Conservation (phyloP, 495 filamentous ascomycete genomes). For the Thermochaetoides thermophila region DNA sequence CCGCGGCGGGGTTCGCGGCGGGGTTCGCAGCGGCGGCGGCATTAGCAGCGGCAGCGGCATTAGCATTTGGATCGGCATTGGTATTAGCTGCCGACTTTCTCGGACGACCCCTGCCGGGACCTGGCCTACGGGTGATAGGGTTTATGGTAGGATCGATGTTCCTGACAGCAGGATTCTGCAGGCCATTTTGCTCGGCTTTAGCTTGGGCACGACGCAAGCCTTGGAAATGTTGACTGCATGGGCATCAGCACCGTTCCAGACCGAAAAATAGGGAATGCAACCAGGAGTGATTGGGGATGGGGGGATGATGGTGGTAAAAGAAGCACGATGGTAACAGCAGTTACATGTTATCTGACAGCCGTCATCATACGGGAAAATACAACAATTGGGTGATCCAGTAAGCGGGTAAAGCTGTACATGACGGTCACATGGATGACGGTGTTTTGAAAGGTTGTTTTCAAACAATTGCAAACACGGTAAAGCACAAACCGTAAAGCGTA, state of each 20-base stretch:
- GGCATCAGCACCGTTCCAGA: neutral
- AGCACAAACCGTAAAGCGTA: neutral
- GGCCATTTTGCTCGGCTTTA: constrained; percentile 24
- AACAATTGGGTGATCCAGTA: too few relatives aligned
- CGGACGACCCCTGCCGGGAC: constrained; percentile 33
- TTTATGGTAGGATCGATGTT: constrained; percentile 29
- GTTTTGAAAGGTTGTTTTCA: too few relatives aligned
- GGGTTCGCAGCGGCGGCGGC: constrained; percentile 5
- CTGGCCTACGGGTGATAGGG: constrained; percentile 35
- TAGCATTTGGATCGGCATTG: too few relatives aligned
- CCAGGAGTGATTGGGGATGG: constrained; percentile 1
- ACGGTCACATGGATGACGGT: too few relatives aligned
- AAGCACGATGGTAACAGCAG: too few relatives aligned
- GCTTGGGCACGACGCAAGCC: constrained; percentile 32
- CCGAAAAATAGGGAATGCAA: neutral
- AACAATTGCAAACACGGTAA: neutral
- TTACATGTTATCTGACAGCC: too few relatives aligned
- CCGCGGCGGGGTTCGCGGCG: neutral
- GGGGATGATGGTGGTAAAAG: too few relatives aligned
- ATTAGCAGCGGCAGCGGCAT: constrained; percentile 3
- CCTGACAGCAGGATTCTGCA: constrained; percentile 10
- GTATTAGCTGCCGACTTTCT: constrained; percentile 22
- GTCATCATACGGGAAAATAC: too few relatives aligned
- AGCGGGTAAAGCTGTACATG: too few relatives aligned
- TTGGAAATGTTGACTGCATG: constrained; percentile 38